Base-by-base conservation (phyloP, 2,329 filamentous ascomycete genomes). In the Monosporascus sp. region DNA sequence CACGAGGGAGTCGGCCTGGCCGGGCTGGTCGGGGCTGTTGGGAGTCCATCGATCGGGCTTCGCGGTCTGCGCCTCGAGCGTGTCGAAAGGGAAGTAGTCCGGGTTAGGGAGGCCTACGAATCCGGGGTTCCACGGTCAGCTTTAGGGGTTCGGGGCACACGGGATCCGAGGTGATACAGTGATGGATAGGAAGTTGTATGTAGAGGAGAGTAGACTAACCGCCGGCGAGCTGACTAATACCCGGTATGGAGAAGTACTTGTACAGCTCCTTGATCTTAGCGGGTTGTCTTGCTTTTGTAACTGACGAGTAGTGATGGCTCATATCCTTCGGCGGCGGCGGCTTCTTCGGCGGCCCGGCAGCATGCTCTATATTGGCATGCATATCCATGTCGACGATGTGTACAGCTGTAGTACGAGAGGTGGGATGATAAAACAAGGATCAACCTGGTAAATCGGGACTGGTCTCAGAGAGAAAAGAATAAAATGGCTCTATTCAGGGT, bases 1-100 rank as follows among this genome's bases (percentile, higher is more conserved):
- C 17, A 70, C 60, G 2, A 77, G 70, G 27, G 74, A 73, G 25
- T 61, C 60, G 31, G 66, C 64, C 25, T 50, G 60, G 49, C 65
- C 66, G 9, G 83, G 82, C 47, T 77, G 73, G 66, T 87, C 88
- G 38, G 84, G 81, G 11, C 85, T 20, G 39, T 3, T 85, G 1
- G 87, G 87, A 36, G 81, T 78, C 78, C 88, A 94, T 69, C 91
- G 82, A 58, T 87, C 76, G 7, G 90, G 85, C 56, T 82, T 81
- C 34, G 90, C 89, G 56, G 87, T 83, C 59, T 87, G 84, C 41
- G 91, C 89, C 71, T 96, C 90, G 57, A 97, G 83, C 1, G 90
- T 94, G 63, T 97, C 91, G 70, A 88, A 96, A 8, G 92, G 92
- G 65, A 97, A 97, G 72, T 90, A 90, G 53, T 81, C 80, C 39